phyloP scores from a whole-genome alignment of 169 alveolate genomes.

The Cryptosporidium ubiquitum region DNA sequence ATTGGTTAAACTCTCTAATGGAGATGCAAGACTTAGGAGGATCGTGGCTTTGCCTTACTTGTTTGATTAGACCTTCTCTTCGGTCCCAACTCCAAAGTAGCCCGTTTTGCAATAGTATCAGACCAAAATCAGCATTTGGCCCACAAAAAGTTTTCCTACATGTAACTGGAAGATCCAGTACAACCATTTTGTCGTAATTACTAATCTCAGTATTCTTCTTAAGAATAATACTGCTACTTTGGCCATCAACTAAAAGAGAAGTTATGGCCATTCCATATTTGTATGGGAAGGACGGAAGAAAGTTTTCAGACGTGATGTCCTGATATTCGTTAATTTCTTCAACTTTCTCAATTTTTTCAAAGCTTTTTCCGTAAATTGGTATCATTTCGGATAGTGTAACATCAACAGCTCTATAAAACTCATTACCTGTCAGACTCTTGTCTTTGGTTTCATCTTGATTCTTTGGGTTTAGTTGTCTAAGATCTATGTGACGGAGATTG shows the following conservation, averaged over 20 bases:
- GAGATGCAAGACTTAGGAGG: background rate
- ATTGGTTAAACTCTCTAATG: background rate
- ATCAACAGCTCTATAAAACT: slow-evolving; percentile 41
- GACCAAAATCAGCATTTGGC: slow-evolving; percentile 18
- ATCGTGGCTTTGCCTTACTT: background rate
- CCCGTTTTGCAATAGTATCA: slow-evolving; percentile 64
- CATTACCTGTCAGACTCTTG: background rate
- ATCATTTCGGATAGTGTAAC: slow-evolving; percentile 36
- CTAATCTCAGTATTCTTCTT: background rate
- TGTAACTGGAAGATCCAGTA: slow-evolving; percentile 27
- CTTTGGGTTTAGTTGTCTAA: background rate
- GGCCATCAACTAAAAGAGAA: background rate
- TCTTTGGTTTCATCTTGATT: background rate
- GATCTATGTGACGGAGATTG: background rate
- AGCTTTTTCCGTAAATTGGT: background rate
- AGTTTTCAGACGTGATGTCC: background rate
- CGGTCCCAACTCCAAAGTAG: slow-evolving; percentile 43
- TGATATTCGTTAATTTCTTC: background rate
- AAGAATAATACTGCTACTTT: slow-evolving; percentile 7
- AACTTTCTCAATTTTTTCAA: background rate
- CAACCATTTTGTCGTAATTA: background rate
- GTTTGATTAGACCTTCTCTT: background rate
- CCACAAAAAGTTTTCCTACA: slow-evolving; percentile 65
- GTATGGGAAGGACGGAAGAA: slow-evolving; percentile 20
- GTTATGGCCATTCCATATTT: slow-evolving; percentile 67